Percentiles rank a stretch among this genome's conserved stretches.
Evolutionary conservation across 2,329 filamentous ascomycete species (phyloP).

Genomic region (Chrysoporthe deuterocubensis): DNA sequence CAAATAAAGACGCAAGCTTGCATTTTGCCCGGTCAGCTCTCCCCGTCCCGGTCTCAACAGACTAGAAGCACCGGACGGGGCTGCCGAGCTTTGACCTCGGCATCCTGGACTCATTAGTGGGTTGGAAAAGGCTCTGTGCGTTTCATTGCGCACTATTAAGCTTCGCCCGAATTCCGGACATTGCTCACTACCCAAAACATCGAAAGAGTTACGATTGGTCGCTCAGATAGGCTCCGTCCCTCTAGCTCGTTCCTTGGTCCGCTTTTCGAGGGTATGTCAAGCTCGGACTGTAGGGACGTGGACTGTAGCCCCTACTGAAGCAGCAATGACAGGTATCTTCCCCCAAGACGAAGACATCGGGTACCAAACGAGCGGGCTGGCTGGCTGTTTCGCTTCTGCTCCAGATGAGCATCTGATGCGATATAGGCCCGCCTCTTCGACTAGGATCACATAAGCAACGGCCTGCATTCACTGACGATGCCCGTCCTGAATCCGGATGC

Average conservation of each 20-base stretch:
- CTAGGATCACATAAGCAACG: not conserved
- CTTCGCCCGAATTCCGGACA: conserved; percentile 17
- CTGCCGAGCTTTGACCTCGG: not conserved
- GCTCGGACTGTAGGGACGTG: not conserved
- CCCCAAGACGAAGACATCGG: conserved; percentile 4
- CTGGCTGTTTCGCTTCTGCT: conserved; percentile 17
- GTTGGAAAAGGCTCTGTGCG: conserved; percentile 12
- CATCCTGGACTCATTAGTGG: not conserved
- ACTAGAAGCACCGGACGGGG: not conserved
- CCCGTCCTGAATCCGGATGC: conserved; percentile 14
- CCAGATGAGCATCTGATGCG: conserved; percentile 9
- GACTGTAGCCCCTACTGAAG: not conserved
- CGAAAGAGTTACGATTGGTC: conserved; percentile 25
- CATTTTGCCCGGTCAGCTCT: not conserved
- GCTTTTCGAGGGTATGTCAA: conserved; percentile 12
- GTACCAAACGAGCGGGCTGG: conserved; percentile 9
- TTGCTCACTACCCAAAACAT: conserved; percentile 12
- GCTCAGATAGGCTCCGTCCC: conserved; percentile 21
- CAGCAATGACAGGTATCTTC: conserved; percentile 6
- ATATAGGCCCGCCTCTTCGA: not conserved
- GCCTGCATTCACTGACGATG: conserved; percentile 6
- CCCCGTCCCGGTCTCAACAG: not conserved
- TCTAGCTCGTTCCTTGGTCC: not conserved
- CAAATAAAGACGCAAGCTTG: not conserved
- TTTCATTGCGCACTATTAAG: conserved; percentile 23